These are phyloP conservation scores for Amphibolis antarctica DNA, from an alignment of 106 monocot genomes.

Conservation along the genomic window DNA sequence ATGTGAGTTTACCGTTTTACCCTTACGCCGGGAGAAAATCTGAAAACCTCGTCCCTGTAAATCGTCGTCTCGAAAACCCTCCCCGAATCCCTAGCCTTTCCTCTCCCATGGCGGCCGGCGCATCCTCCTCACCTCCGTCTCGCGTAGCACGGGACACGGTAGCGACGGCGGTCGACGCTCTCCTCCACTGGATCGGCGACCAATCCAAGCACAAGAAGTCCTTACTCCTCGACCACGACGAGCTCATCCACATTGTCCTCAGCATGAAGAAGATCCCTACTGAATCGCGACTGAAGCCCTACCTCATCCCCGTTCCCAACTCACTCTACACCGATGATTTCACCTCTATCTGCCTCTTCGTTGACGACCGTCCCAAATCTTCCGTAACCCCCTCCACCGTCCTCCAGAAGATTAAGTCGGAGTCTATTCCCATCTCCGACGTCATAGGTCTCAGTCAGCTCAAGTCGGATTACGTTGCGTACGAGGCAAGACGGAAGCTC, in stretches of 20 bases:
- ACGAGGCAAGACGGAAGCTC: constrained; percentile 20
- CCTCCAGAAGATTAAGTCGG: not conserved
- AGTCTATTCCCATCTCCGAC: constrained; percentile 10
- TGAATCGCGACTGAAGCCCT: constrained; percentile 21
- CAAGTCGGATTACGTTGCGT: constrained; percentile 15
- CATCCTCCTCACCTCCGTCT: not conserved
- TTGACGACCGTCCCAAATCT: constrained; percentile 8
- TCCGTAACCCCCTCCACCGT: not conserved
- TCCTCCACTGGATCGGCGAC: constrained; percentile 19
- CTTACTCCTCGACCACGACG: constrained; percentile 28
- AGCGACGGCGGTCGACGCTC: constrained; percentile 20
- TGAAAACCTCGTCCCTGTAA: no score
- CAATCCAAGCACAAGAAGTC: constrained; percentile 19
- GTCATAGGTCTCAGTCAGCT: constrained; percentile 10
- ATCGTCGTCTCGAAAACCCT: no score
- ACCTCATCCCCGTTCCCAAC: constrained; percentile 44
- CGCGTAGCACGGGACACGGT: constrained; percentile 8
- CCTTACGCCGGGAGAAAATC: no score
- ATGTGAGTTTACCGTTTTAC: no score
- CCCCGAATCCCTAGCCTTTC: no score
- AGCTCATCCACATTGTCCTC: constrained; percentile 33
- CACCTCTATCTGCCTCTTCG: constrained; percentile 14
- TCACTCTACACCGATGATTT: constrained; percentile 3
- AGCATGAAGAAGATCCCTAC: constrained; percentile 31
- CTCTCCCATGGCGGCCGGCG: not conserved